Evolutionary conservation across 2,329 filamentous ascomycete genomes (phyloP), one percentile per base, ranked within the genome.

Genomic region (Chalaropsis ovoidea): DNA sequence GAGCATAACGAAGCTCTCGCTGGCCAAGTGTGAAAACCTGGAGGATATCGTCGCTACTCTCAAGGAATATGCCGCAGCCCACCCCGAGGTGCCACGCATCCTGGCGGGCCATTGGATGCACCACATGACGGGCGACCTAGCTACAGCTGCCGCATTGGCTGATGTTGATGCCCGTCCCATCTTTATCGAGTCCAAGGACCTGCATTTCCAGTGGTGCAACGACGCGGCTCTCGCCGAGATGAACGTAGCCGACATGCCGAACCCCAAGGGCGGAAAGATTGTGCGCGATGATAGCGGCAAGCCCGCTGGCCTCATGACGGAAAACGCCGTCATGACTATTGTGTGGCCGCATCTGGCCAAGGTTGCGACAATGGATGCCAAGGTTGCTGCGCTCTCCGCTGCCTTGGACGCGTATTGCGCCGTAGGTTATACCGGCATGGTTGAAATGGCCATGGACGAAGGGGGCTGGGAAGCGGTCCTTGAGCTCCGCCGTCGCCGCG

Each of bases 391-490:
- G 2, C 76, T 84, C 67, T 72, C 73, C 19, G 77, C 77, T 0
- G 82, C 80, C 0, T 76, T 84, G 27, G 70, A 75, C 2, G 76
- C 78, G 0, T 84, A 82, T 69, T 79, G 78, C 68, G 72, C 76
- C 0, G 79, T 76, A 1, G 82, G 82, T 0, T 82, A 81, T 69
- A 84, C 81, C 0, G 81, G 81, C 1, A 76, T 81, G 47, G 75
- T 82, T 7, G 82, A 84, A 63, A 84, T 84, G 82, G 82, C 82
- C 56, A 84, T 84, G 82, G 82, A 84, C 67, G 81, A 83, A 47
- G 78, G 76, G 27, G 77, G 78, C 0, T 84, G 82, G 81, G 78
- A 78, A 41, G 75, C 77, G 0, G 74, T 84, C 1, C 69, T 80
- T 0, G 76, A 76, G n/a, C 71, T 83, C 15, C 76, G 75, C 39